Base-by-base conservation (phyloP, 768 basidiomycete species). In the Agrocybe pediades region DNA sequence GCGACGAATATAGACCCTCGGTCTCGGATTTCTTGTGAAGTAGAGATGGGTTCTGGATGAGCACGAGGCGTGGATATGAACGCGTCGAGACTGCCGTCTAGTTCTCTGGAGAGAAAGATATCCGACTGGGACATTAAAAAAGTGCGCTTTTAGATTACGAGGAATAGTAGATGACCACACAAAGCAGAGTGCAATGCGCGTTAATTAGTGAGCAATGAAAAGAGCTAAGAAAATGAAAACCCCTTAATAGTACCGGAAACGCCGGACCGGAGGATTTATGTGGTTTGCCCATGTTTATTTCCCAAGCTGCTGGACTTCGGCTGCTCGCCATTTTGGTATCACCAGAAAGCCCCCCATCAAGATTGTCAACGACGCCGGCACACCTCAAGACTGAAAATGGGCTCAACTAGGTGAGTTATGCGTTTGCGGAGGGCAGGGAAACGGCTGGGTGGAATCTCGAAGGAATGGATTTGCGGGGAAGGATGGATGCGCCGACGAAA, bases 11-110 rank as follows among this genome's bases (percentile, higher is more conserved):
- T 78, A 1, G 88, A 92, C 9, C 81, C 83, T 17, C 88, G 80
- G 70, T 92, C 91, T 25, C 85, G 78, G 49, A 92, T 81, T 62
- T 91, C 89, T 58, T 87, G 83, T 2, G 90, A 93, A 23, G 79
- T 81, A 25, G 78, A 72, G 6, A 84, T 53, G 1, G 81, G 69
- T 30, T 73, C 68, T 15, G 80, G 79, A 17, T 71, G 67, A 16
- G 79, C 75, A n/a, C 69, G 70, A 16, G 74, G 71, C 26, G 71
- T 72, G 24, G 70, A 67, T 8, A 88, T 67, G 61, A 85, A 88
- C 7, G 77, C 65, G 62, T 88, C 82, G 47, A 88, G 71, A 46
- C 60, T 74, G 17, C 63, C 61, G 46, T 58, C 59, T 9, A 58
- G 57, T 36, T 62, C 60, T 51, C 33, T 49, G 1, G 60, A 61